phyloP scores from a whole-genome alignment of 768 basidiomycete genomes.

The Tulasnella sp. region DNA sequence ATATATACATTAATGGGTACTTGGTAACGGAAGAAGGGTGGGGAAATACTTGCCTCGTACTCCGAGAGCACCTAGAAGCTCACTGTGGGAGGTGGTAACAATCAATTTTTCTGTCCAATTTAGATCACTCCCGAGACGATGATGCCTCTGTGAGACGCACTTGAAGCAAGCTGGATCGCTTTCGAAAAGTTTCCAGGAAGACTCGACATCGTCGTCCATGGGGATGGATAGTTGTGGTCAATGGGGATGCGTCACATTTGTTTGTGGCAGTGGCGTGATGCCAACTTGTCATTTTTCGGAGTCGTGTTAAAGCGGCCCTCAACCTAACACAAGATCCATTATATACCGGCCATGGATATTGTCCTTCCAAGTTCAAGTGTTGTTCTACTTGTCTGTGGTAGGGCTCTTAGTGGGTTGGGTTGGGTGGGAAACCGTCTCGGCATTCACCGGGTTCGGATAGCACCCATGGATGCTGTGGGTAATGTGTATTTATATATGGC shows the following conservation, averaged over 20 bases:
- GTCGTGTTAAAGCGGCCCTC: too few relatives aligned
- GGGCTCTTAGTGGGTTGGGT: too few relatives aligned
- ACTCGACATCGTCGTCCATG: slow-evolving; percentile 8
- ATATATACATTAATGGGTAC: neutral
- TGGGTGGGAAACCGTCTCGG: too few relatives aligned
- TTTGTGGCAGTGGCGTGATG: neutral
- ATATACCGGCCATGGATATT: too few relatives aligned
- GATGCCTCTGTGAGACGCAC: neutral
- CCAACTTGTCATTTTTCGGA: too few relatives aligned
- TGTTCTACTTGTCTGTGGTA: too few relatives aligned
- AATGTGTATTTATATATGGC: too few relatives aligned
- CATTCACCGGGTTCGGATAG: too few relatives aligned
- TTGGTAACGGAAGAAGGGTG: too few relatives aligned
- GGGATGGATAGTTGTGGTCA: neutral
- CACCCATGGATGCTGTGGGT: too few relatives aligned
- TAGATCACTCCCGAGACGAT: neutral
- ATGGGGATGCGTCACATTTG: slow-evolving; percentile 12
- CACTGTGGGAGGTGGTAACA: slow-evolving; percentile 39
- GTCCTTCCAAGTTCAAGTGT: too few relatives aligned
- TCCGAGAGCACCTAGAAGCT: slow-evolving; percentile 66
- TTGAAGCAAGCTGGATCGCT: slow-evolving; percentile 17
- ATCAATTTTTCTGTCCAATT: neutral
- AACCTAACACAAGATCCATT: too few relatives aligned
- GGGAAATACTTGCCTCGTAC: slow-evolving; percentile 35
- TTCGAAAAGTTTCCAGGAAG: slow-evolving; percentile 15